Conservation (phyloP, 2,329 filamentous ascomycete genomes). For the Drechslerella coelobrocha region DNA sequence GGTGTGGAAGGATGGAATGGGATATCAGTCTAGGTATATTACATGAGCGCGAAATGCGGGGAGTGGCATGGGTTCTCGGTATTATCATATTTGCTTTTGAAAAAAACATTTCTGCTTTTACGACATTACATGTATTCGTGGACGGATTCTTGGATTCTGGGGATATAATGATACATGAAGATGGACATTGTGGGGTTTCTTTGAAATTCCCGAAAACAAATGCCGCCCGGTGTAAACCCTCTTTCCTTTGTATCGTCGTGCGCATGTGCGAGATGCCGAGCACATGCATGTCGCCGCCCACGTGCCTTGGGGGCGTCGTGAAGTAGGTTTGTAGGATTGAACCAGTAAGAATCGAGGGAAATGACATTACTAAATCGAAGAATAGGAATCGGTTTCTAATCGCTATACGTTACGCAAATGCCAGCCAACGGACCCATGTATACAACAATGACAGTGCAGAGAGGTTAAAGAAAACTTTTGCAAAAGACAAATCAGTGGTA, state of each 20-base stretch:
- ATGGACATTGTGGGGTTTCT: no score
- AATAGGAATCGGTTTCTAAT: slow-evolving; percentile 22
- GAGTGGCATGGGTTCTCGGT: no score
- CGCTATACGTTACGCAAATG: slow-evolving; percentile 30
- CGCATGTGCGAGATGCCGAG: background rate
- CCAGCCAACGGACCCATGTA: slow-evolving; percentile 4
- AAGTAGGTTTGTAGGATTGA: slow-evolving; percentile 8
- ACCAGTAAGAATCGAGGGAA: slow-evolving; percentile 40
- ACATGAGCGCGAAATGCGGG: background rate
- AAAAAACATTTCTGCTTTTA: no score
- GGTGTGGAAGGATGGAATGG: background rate
- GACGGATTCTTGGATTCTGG: no score
- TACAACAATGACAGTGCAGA: slow-evolving; percentile 12
- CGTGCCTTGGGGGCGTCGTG: background rate
- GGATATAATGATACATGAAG: no score
- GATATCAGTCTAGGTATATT: background rate
- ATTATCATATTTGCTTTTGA: no score
- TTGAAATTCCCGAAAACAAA: no score
- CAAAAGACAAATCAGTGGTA: slow-evolving; percentile 43
- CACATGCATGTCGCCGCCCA: background rate
- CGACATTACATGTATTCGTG: no score
- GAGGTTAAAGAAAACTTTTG: slow-evolving; percentile 1
- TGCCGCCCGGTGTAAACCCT: no score
- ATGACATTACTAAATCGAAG: slow-evolving; percentile 32
- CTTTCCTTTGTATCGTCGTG: background rate